phyloP scores from a whole-genome alignment of 306 rosid species.

The Quillaja saponaria region DNA sequence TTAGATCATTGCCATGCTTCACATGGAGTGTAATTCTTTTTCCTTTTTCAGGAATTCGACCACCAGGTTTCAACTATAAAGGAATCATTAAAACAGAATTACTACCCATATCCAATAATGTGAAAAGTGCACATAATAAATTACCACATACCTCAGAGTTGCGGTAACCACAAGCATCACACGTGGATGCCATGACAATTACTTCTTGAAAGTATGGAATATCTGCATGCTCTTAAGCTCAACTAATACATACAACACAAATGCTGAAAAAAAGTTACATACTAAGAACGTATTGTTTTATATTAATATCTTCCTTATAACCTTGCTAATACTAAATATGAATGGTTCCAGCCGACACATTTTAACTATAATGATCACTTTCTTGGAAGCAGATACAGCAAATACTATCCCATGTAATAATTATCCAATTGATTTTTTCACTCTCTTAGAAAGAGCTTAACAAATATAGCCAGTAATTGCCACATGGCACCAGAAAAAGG shows the following conservation, averaged over 20 bases:
- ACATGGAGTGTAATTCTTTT: constrained; percentile 46
- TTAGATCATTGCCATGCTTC: constrained; percentile 41
- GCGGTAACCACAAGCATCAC: constrained; percentile 61
- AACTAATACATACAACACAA: too few species aligned
- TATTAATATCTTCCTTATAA: too few species aligned
- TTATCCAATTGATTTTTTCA: background rate
- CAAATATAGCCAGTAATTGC: constrained; percentile 7
- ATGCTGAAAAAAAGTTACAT: too few species aligned
- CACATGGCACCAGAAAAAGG: too few species aligned
- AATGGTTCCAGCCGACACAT: too few species aligned
- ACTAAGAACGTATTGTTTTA: too few species aligned
- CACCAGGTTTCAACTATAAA: constrained; percentile 61
- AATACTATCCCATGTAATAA: background rate
- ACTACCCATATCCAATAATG: too few species aligned
- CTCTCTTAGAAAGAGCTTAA: background rate
- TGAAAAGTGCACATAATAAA: constrained; percentile 2
- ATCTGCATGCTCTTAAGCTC: constrained; percentile 46
- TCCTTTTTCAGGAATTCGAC: constrained; percentile 59
- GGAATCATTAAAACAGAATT: background rate
- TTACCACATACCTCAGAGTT: constrained; percentile 51
- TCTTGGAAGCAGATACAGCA: background rate
- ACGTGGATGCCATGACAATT: constrained; percentile 64
- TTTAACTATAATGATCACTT: constrained; percentile 7
- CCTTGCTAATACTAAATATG: too few species aligned
- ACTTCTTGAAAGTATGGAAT: constrained; percentile 66